A percentile compares a stretch with the other conserved stretches of the same genome.
Conservation (phyloP, 306 rosid genomes). For the Ziziphus jujuba region DNA sequence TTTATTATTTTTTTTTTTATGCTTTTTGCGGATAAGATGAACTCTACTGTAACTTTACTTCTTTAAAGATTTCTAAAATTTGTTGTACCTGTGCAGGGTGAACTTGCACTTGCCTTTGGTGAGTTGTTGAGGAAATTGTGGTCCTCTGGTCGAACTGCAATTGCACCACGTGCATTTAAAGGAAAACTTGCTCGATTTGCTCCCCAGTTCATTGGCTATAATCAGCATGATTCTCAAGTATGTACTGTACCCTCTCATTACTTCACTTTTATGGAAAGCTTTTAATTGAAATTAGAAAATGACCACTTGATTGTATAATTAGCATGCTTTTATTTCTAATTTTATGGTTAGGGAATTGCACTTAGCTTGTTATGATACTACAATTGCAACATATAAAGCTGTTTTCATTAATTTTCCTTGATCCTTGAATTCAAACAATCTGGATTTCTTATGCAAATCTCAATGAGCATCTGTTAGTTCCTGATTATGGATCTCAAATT, state of each 20-base stretch:
- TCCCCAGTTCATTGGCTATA: constrained; percentile 98
- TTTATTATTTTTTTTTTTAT: background rate
- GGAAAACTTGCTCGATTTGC: constrained; percentile 96
- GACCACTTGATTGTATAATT: background rate
- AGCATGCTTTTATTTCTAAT: background rate
- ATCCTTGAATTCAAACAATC: background rate
- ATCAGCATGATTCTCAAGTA: constrained; percentile 99
- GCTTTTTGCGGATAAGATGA: constrained; percentile 13
- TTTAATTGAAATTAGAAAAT: background rate
- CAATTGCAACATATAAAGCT: no score
- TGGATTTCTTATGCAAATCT: no score
- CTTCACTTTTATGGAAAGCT: constrained; percentile 19
- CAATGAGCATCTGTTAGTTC: no score
- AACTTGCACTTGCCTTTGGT: constrained; percentile 92
- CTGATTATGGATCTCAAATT: no score
- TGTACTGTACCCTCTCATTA: constrained; percentile 33
- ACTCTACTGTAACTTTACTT: constrained; percentile 12
- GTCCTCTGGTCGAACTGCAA: constrained; percentile 80
- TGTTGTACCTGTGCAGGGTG: constrained; percentile 70
- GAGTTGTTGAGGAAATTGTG: constrained; percentile 92
- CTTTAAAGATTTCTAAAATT: constrained; percentile 24
- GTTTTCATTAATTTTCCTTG: no score
- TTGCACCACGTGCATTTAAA: constrained; percentile 92
- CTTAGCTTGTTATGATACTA: no score
- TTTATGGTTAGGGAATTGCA: background rate